These are phyloP conservation scores for Amylostereum areolatum DNA, from an alignment of 1,284 basidiomycete species.

Conservation along the genomic window DNA sequence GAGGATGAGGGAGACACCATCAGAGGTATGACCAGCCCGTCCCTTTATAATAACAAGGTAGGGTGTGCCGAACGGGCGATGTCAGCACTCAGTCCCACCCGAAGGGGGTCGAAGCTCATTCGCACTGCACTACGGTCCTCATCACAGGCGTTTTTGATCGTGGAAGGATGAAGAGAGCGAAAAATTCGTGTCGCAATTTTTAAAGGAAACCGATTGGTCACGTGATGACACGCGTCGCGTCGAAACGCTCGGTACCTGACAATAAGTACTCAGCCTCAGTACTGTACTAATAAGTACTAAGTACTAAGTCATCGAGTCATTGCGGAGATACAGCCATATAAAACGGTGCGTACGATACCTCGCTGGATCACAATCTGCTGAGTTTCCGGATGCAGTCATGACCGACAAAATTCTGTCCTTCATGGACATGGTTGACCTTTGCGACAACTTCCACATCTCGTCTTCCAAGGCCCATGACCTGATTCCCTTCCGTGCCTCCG, in stretches of 20 bases:
- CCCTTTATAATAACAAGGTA: constrained; percentile 46
- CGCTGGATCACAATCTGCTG: too few species aligned
- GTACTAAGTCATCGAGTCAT: too few species aligned
- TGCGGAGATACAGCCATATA: too few species aligned
- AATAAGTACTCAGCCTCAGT: too few species aligned
- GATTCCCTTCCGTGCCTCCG: constrained; percentile 52
- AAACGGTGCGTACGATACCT: too few species aligned
- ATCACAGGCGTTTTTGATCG: constrained; percentile 44
- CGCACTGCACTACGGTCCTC: constrained; percentile 39
- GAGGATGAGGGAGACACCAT: constrained; percentile 25
- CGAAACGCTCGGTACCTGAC: too few species aligned
- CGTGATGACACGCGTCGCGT: too few species aligned
- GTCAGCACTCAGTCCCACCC: constrained; percentile 30
- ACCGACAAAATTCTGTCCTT: neutral
- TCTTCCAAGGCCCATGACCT: constrained; percentile 34
- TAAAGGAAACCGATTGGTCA: neutral
- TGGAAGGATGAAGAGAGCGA: constrained; percentile 37
- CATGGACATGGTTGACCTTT: constrained; percentile 10
- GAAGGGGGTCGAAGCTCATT: constrained; percentile 31
- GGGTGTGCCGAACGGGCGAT: constrained; percentile 43
- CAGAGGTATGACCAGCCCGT: constrained; percentile 38
- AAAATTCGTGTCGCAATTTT: neutral
- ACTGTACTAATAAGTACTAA: too few species aligned
- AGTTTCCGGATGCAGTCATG: too few species aligned
- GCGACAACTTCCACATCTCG: constrained; percentile 24